A percentile compares a stretch with the other conserved stretches of the same genome.
Conservation (phyloP, 2,329 filamentous ascomycete species). For the Calonectria pteridis region DNA sequence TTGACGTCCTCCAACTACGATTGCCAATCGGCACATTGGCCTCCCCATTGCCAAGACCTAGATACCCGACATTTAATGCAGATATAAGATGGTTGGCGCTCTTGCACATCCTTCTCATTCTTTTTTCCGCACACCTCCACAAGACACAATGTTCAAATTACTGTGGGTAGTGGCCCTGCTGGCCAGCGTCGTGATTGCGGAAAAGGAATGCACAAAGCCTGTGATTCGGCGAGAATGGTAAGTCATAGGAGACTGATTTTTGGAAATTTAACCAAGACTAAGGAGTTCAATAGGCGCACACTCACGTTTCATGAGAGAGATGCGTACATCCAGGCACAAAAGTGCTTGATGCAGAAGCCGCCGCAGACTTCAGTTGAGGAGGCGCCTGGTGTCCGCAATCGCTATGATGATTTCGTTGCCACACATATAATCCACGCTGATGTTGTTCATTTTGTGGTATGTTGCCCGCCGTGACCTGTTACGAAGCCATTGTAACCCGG, state of each 20-base stretch:
- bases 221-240: conserved; percentile 29
- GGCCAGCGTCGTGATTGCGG: background rate
- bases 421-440: conserved; percentile 34
- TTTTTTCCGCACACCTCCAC: background rate
- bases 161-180: background rate
- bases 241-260: no score
- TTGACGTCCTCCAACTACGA: background rate
- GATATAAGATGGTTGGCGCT: background rate
- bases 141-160: background rate
- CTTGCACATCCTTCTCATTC: background rate
- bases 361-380: conserved; percentile 17
- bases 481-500: background rate
- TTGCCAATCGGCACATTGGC: background rate
- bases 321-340: conserved; percentile 34
- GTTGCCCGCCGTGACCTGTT: background rate
- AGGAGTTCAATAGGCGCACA: conserved; percentile 13
- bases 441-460: conserved; percentile 30
- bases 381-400: conserved; percentile 26
- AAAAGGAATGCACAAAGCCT: conserved; percentile 24
- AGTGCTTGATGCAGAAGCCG: conserved; percentile 32
- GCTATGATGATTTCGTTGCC: conserved; percentile 34
- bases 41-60: background rate
- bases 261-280: background rate
- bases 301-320: conserved; percentile 24
- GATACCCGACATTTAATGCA: background rate